These are phyloP conservation scores for Syzygium grande DNA, from an alignment of 345 rosid species.

Conservation along the genomic window DNA sequence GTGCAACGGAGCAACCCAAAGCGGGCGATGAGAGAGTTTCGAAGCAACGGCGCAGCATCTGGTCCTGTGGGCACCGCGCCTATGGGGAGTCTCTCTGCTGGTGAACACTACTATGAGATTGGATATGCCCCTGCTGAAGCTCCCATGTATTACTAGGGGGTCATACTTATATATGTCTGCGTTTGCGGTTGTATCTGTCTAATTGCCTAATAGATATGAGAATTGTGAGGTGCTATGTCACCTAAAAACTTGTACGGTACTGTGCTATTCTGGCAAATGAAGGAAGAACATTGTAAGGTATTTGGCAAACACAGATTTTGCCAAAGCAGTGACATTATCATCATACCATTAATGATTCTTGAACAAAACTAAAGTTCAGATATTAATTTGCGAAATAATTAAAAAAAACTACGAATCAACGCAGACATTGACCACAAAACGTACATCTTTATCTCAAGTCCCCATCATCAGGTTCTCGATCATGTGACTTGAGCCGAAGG, in stretches of 20 bases:
- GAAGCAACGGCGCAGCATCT: slow-evolving; percentile 49
- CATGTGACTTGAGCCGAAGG: too few relatives aligned
- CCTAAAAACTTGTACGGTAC: background rate
- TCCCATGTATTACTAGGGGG: background rate
- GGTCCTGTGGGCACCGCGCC: slow-evolving; percentile 17
- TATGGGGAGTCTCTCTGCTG: background rate
- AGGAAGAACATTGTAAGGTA: too few relatives aligned
- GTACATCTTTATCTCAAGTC: background rate
- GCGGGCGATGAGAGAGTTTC: slow-evolving; percentile 59
- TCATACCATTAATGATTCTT: background rate
- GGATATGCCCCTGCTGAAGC: background rate
- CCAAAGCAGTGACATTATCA: background rate
- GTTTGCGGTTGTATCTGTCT: background rate
- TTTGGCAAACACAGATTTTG: background rate
- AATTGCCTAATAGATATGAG: background rate
- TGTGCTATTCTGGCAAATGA: background rate
- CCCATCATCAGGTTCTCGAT: background rate
- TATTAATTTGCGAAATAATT: background rate
- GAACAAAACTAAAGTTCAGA: background rate
- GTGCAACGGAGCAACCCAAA: slow-evolving; percentile 59
- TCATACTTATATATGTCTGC: background rate
- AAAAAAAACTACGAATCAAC: background rate
- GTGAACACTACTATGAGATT: background rate
- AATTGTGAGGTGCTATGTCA: background rate
- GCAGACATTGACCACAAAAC: background rate